Percentiles rank a stretch among this genome's conserved stretches.
These are phyloP conservation scores for Monilinia aucupariae DNA, from an alignment of 2,329 filamentous ascomycete species.

Conservation along the genomic window DNA sequence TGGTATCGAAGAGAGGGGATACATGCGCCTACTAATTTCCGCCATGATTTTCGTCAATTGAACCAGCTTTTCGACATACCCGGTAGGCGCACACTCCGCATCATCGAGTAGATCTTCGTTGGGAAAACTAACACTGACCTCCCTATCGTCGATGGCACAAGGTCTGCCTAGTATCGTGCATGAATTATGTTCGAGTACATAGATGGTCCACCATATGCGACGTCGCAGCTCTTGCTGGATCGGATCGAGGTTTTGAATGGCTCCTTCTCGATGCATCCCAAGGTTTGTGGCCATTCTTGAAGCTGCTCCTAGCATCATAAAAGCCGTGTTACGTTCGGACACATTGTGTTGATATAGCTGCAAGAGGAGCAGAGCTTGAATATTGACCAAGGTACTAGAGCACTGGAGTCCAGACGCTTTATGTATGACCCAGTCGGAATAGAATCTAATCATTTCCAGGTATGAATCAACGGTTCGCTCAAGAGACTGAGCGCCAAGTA, in stretches of 20 bases:
- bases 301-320: conserved; percentile 39
- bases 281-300: conserved; percentile 41
- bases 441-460: conserved; percentile 35
- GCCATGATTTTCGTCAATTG: conserved; percentile 28
- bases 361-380: conserved; percentile 41
- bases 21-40: conserved; percentile 30
- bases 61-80: conserved; percentile 29
- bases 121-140: conserved; percentile 31
- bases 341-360: conserved; percentile 40
- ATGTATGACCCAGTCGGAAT: conserved; percentile 34
- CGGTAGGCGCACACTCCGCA: conserved; percentile 25
- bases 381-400: conserved; percentile 39
- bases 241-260: conserved; percentile 37
- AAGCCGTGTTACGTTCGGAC: conserved; percentile 40
- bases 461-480: conserved; percentile 33
- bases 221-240: conserved; percentile 31
- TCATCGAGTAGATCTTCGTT: conserved; percentile 32
- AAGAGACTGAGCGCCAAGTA: conserved; percentile 39
- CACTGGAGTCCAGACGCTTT: conserved; percentile 37
- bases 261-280: conserved; percentile 41
- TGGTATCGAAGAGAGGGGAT: conserved; percentile 23
- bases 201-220: conserved; percentile 34
- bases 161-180: conserved; percentile 33
- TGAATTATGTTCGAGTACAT: conserved; percentile 32
- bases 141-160: conserved; percentile 31